Conservation (phyloP, 768 basidiomycete genomes). For the Suillus hirtellus region DNA sequence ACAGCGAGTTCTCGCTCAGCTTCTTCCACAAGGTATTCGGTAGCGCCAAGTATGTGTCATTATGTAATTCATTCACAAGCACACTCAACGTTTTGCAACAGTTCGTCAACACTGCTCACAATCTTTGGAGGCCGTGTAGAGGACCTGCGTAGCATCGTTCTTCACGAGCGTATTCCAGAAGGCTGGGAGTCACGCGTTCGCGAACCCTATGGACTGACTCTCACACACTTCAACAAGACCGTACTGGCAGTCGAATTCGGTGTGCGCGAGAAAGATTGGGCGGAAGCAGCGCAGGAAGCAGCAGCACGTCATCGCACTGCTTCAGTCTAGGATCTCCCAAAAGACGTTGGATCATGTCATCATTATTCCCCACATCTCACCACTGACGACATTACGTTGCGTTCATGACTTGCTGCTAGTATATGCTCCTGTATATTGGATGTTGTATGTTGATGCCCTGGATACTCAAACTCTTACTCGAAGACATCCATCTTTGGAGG, state of each 20-base stretch:
- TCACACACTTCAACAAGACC: slow-evolving; percentile 53
- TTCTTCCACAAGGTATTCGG: slow-evolving; percentile 64
- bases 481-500: not conserved
- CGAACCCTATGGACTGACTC: slow-evolving; percentile 58
- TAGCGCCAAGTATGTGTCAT: slow-evolving; percentile 58
- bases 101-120: slow-evolving; percentile 65
- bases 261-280: slow-evolving; percentile 25
- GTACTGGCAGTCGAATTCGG: slow-evolving; percentile 27
- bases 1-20: slow-evolving; percentile 57
- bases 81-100: slow-evolving; percentile 23
- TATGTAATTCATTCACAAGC: not conserved
- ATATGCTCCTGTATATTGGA: not conserved
- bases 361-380: not conserved
- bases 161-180: slow-evolving; percentile 69
- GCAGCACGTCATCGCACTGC: too few species aligned
- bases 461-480: not conserved
- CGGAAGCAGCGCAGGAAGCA: not conserved
- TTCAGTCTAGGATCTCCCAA: not conserved
- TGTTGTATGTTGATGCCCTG: not conserved
- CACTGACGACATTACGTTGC: not conserved
- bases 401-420: not conserved
- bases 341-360: not conserved
- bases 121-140: slow-evolving; percentile 66
- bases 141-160: slow-evolving; percentile 54
- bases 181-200: slow-evolving; percentile 69